phyloP scores from a whole-genome alignment of 2,329 filamentous ascomycete genomes.

The Exophiala aquamarina region DNA sequence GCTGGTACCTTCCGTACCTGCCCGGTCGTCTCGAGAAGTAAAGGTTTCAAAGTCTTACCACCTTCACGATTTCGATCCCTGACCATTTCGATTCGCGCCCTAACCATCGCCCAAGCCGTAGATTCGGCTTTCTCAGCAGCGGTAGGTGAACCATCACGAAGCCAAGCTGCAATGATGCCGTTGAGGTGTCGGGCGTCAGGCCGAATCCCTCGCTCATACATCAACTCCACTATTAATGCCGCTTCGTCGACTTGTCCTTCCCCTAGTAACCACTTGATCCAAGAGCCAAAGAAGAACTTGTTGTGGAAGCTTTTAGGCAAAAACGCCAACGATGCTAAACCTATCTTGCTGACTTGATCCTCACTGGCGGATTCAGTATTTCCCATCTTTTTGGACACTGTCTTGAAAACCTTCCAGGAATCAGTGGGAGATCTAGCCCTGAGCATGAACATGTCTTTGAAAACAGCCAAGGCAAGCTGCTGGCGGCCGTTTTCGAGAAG shows the following conservation, averaged over 20 bases:
- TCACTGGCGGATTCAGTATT: slow-evolving; percentile 33
- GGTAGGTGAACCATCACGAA: slow-evolving; percentile 60
- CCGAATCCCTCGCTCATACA: slow-evolving; percentile 67
- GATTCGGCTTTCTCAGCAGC: slow-evolving; percentile 63
- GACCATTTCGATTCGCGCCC: slow-evolving; percentile 65
- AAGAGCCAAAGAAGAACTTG: slow-evolving; percentile 82
- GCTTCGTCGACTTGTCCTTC: slow-evolving; percentile 70
- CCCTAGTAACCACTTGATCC: slow-evolving; percentile 81
- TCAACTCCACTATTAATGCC: slow-evolving; percentile 69
- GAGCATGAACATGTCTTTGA: slow-evolving; percentile 85
- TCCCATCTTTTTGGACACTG: slow-evolving; percentile 13
- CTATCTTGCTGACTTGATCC: slow-evolving; percentile 48
- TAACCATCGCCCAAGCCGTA: slow-evolving; percentile 76
- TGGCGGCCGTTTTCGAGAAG: slow-evolving; percentile 67
- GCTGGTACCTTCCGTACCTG: slow-evolving; percentile 32
- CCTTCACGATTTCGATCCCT: slow-evolving; percentile 30
- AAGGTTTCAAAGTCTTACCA: neutral
- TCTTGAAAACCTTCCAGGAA: slow-evolving; percentile 43
- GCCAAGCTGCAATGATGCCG: slow-evolving; percentile 75
- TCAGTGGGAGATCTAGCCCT: slow-evolving; percentile 47
- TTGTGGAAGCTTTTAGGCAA: slow-evolving; percentile 61
- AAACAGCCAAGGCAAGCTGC: slow-evolving; percentile 70
- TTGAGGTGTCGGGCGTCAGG: slow-evolving; percentile 77
- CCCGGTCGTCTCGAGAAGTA: neutral
- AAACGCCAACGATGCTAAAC: slow-evolving; percentile 49